Evolutionary conservation across 2,329 filamentous ascomycete species (phyloP), one percentile per base, ranked within the genome.

Genomic region (Xylaria sp.): DNA sequence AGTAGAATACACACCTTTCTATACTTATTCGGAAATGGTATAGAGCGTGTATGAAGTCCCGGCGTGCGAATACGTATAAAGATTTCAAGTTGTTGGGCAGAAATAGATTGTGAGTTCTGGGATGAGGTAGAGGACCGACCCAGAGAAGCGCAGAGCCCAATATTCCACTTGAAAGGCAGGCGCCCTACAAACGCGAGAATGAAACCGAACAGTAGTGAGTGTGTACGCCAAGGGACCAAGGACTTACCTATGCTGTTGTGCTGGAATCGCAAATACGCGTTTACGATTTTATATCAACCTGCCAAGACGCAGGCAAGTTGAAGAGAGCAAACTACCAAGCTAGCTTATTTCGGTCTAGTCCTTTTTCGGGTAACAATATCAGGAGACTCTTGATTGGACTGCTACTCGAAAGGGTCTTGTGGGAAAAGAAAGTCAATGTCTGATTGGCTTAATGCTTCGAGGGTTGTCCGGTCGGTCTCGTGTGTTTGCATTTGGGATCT

Each of bases 11-110:
- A 47, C 7, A 24, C 2, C 17, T n/a, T n/a, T 21, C 9, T 34
- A 21, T 32, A 34, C 0, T 2, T 4, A 27, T 11, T 42, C 42
- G n/a, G 39, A 27, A 7, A 24, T 21, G 48, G 8, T 36, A 12
- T 36, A 7, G 27, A 32, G 12, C 12, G n/a, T 4, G 9, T 36
- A 19, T 36, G 5, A 39, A 32, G 7, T n/a, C 30, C 4, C 12
- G 9, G 32, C 27, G 42, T 45, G 32, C 47, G 24, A 66, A 36
- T 45, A 36, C 6, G 21, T 17, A 65, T 8, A 48, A 14, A 5
- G 24, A 27, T 21, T 8, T n/a, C 8, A 21, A 61, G 39, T 30
- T 32, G 24, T 68, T 61, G 45, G 65, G 65, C 58, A 68, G 45
- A 39, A 7, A 64, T 61, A 48, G 36, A 55, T 59, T 30, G 59